Base-by-base conservation (phyloP, 768 basidiomycete species). In the Naganishia vishniacii region DNA sequence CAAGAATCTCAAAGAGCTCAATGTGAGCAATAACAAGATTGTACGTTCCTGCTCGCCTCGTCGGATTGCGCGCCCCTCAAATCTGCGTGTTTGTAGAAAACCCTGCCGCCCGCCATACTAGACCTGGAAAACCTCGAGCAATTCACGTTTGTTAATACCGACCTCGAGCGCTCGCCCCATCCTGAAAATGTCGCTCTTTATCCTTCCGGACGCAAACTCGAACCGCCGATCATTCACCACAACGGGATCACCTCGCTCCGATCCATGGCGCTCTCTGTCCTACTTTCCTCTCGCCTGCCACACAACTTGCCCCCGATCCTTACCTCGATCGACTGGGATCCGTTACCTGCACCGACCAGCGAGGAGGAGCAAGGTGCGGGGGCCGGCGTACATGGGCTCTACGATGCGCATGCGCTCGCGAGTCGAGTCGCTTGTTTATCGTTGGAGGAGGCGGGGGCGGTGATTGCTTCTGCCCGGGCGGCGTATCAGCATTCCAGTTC, bases 21-120 rank as follows among this genome's bases (percentile, higher is more conserved):
- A 77, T 53, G 73, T 77, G 48, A 65, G 72, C 34, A 65, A 66
- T 41, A 77, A 77, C 60, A 58, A 67, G 28, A 71, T 77, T 15
- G 62, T 61, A 44, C 46, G 58, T 42, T 26, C 16, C 4, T 25
- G 23, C 37, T n/a, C 41, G n/a, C 42, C 5, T 49, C 13, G 9
- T n/a, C 53, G 26, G 40, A 40, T 48, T 49, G 48, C 46, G 32
- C 8, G 11, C 23, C 13, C 3, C 18, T 32, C n/a, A n/a, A n/a
- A n/a, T n/a, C n/a, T n/a, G n/a, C n/a, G n/a, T n/a, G n/a, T n/a
- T 23, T 48, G 25, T 20, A 61, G 48, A 41, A 56, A 40, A 48
- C 58, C 41, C 59, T 76, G 7, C 75, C 75, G 15, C 72, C 71
- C 2, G 69, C 73, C 15, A 72, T 76, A 23, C 70, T 76, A 4